Base-by-base conservation (phyloP, 352 stramenopile genomes). In the Globisporangium okanoganense region DNA sequence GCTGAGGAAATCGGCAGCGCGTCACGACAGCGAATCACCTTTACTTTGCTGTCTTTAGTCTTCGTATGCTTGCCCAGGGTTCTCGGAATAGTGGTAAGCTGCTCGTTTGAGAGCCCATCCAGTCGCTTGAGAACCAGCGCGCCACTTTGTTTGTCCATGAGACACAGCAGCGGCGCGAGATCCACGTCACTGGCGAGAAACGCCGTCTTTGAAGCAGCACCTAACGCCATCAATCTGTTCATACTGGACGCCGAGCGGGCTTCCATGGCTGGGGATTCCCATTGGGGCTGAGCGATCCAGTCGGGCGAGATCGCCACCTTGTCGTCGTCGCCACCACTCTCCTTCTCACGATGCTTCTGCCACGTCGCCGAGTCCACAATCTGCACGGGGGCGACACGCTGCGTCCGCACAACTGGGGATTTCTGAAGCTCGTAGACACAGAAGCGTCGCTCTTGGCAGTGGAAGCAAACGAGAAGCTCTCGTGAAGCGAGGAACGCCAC, bases 361-460 rank as follows among this genome's bases (percentile, higher is more conserved):
- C 77, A 84, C 29, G 61, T 79, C 14, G 66, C 58, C 31, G 68
- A 68, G 58, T 82, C 73, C 25, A 84, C 72, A 13, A 82, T 58
- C 43, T 55, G 62, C 8, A 85, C 69, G 20, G n/a, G 63, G 41
- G 25, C 52, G 29, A 61, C 41, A 7, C 29, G 48, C 16, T 40
- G 55, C 5, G n/a, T 10, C n/a, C 47, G 58, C 14, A 5, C 47
- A 16, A 52, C 41, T 20, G 43, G 54, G 22, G n/a, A 67, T 55
- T 16, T 29, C 31, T 60, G 65, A 56, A 89, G 61, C 16, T 66
- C 55, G 52, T 79, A 92, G 9, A 86, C 73, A 38, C 64, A 69
- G 69, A 88, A 92, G 5, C 64, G 70, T 40, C 72, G 69, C 20
- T 85, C 69, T 52, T 61, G 64, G 8, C 56, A 58, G 66, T 92